A percentile compares a stretch with the other conserved stretches of the same genome.
phyloP scores from a whole-genome alignment of 306 rosid genomes.

The Medicago ruthenica region DNA sequence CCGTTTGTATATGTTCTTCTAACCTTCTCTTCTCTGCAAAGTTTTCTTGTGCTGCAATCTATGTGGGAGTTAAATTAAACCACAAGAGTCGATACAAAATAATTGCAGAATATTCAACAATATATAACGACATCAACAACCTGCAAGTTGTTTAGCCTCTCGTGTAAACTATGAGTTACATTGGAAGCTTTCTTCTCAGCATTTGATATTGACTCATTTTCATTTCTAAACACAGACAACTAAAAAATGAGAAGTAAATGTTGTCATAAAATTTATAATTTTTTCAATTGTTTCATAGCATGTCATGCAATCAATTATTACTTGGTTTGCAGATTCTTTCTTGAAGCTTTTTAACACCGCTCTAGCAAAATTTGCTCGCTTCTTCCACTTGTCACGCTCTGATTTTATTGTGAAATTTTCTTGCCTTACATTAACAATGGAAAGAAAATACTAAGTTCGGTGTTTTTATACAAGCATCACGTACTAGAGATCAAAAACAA shows the following conservation, averaged over 20 bases:
- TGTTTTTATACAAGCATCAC: neutral
- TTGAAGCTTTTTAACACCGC: constrained; percentile 33
- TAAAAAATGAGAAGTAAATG: constrained; percentile 24
- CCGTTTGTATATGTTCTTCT: constrained; percentile 36
- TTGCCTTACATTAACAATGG: constrained; percentile 37
- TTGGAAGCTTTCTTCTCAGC: constrained; percentile 41
- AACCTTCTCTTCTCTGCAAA: constrained; percentile 38
- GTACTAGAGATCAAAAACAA: constrained; percentile 4
- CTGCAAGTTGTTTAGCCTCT: constrained; percentile 41
- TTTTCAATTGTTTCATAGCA: neutral
- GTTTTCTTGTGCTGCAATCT: constrained; percentile 38
- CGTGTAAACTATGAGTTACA: constrained; percentile 33
- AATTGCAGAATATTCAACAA: constrained; percentile 1
- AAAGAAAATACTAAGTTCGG: neutral
- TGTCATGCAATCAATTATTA: constrained; percentile 24
- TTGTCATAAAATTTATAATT: neutral
- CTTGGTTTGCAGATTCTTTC: constrained; percentile 42
- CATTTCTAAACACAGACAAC: constrained; percentile 39
- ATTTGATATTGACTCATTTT: constrained; percentile 38
- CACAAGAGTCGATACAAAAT: neutral
- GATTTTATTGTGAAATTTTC: constrained; percentile 28
- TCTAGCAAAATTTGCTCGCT: constrained; percentile 32
- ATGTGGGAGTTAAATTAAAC: neutral
- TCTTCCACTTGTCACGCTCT: constrained; percentile 41
- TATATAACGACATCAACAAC: constrained; percentile 29